Evolutionary conservation across 495 filamentous ascomycete species (phyloP), one percentile per base, ranked within the genome.

Genomic region (Tetracladium setigerum): DNA sequence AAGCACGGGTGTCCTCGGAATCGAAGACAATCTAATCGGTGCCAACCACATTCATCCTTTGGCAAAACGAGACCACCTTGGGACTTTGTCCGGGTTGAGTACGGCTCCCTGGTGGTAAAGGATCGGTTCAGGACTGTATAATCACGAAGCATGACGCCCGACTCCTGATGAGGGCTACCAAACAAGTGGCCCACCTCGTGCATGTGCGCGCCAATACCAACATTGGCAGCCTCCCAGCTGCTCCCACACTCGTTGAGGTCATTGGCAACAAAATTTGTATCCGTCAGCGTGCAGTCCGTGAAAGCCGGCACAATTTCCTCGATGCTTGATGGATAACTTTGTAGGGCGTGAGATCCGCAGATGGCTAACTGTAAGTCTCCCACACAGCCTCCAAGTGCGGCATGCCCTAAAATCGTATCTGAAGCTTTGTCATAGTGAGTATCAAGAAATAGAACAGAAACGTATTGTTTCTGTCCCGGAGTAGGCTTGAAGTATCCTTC

Each of bases 1-100:
- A 98, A 96, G 64, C 87, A 91, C 0, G 92, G 91, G 57, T 98
- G 92, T 47, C 79, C 86, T 30, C 88, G 82, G 65, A 96, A 92
- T 22, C 87, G 83, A 33, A 98, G 69, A 35, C 80, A 79, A 65
- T 96, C 92, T 3, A 96, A 72, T 22, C 88, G 76, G 60, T 96
- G 89, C 90, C 90, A 96, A 24, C 68, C 64, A 61, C 88, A 94
- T 64, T 95, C 88, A 54, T 94, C 86, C 22, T 82, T 76, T 12
- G 77, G 77, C 40, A 81, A 58, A 44, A 86, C 83, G 0, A 85
- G 67, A 10, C 87, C 84, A 3, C 89, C 88, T 42, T 84, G 87
- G 17, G 82, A 78, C 59, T 86, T 86, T 3, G 87, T 95, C 22
- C 89, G 76, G 1, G 87, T 91, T 2, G 85, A 89, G 56, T 83